phyloP scores from a whole-genome alignment of 345 rosid species.

The Pugionium cornutum region DNA sequence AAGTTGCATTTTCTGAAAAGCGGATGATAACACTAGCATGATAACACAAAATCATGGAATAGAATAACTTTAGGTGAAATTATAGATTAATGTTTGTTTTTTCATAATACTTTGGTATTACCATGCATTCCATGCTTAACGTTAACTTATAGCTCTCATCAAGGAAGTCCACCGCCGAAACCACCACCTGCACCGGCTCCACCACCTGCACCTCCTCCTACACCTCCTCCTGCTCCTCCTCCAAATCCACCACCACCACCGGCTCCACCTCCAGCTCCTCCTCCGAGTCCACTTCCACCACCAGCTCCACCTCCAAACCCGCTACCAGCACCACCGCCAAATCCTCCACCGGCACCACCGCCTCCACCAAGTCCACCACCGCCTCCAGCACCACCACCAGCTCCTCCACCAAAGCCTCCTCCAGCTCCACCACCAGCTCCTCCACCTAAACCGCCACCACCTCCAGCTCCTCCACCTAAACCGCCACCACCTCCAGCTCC shows the following conservation, averaged over 20 bases:
- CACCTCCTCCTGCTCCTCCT: conserved; percentile 34
- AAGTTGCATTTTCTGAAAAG: conserved; percentile 1
- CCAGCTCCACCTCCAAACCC: conserved; percentile 49
- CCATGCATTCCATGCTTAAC: conserved; percentile 36
- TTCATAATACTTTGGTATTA: conserved; percentile 17
- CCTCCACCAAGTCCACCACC: conserved; percentile 47
- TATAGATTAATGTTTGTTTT: conserved; percentile 10
- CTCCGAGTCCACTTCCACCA: conserved; percentile 46
- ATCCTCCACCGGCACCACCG: conserved; percentile 42
- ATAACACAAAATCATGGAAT: conserved; percentile 35
- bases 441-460: conserved; percentile 47
- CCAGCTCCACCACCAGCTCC: conserved; percentile 46
- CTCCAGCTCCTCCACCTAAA: conserved; percentile 39
- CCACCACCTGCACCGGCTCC: conserved; percentile 38
- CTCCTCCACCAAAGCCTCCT: conserved; percentile 47
- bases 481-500: conserved; percentile 46
- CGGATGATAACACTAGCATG: conserved; percentile 5
- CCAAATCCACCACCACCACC: conserved; percentile 47
- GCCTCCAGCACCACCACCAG: conserved; percentile 49
- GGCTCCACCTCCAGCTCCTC: conserved; percentile 46
- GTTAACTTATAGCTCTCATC: conserved; percentile 26
- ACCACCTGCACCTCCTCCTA: conserved; percentile 40
- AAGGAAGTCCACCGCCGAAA: conserved; percentile 29
- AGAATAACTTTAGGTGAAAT: conserved; percentile 16
- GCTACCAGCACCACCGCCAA: conserved; percentile 42